Evolutionary conservation across 2,329 filamentous ascomycete genomes (phyloP), one percentile per base, ranked within the genome.

Genomic region (Aspergillus carbonarius): DNA sequence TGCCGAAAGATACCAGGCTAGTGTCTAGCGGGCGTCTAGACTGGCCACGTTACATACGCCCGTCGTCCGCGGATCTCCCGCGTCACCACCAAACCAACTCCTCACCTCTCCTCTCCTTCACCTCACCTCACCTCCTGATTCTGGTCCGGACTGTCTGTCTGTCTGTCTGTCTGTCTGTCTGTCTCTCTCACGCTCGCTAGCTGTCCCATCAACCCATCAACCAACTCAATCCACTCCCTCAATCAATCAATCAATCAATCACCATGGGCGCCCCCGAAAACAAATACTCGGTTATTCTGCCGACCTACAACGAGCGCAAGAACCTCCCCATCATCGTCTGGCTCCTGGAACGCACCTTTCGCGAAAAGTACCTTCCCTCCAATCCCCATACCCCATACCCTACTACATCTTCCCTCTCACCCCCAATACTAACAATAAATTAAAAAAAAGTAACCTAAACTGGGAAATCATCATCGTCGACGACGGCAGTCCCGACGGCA

Each of bases 401-500:
- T 34, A 32, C 18, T 10, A 1, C 7, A 18, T 20, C 13, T 48
- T 46, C 42, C 5, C n/a, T 20, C 2, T 6, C 34, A 9, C 25
- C 17, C 5, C 20, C 20, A n/a, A 8, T 7, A 27, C 49, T 40
- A 27, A 35, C 18, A n/a, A n/a, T 5, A 13, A 5, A 23, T n/a
- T 4, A 5, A 4, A 4, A 27, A 27, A 37, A 5, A 96, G 93
- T 73, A 90, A 95, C 52, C 85, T 99, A 70, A 89, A 98, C 77
- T 99, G 92, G 91, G 93, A 99, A 81, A 84, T 99, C 75, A 89
- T 99, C 75, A 95, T 99, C 76, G 91, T 99, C 76, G 95, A 99
- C 85, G 96, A 99, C 78, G 95, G 90, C 79, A 96, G 92, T 58
- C 95, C 95, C 66, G 95, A 99, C 78, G 92, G 93, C 73, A 99